Base-by-base conservation (phyloP, 2,329 filamentous ascomycete genomes). In the Chrysoporthe austroafricana region DNA sequence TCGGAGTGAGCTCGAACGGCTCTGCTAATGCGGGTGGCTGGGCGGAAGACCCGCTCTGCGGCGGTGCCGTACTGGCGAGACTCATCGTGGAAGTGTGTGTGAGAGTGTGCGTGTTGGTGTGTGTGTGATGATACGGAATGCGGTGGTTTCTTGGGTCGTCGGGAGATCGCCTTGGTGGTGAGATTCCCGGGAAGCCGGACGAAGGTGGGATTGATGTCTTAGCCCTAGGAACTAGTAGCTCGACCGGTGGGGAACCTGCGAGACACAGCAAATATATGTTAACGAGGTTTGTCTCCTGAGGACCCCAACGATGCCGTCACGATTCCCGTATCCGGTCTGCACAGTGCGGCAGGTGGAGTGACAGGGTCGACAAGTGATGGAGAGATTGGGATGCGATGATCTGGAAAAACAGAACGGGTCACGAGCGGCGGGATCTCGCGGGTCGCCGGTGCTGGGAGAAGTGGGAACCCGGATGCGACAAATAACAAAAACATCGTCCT, bases 31-130 rank as follows among this genome's bases (percentile, higher is more conserved):
- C 73, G 58, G 76, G 73, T n/a, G 72, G 63, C 66, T 72, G 67
- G 58, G 69, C 67, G 73, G 75, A 72, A 74, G 75, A 66, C 72
- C 71, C 71, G 73, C 75, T 69, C 63, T 72, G 72, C 61, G 68
- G 63, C 63, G 74, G 71, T 63, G 72, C 66, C 64, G 73, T 60
- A 26, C 70, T 69, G 52, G 74, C 73, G 43, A 75, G 69, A 66
- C 72, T 76, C 75, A 77, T 77, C 56, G 59, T 74, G 56, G 58
- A n/a, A 14, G 26, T 64, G n/a, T n/a, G 36, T 32, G 66, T 26
- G 39, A 46, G 62, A 61, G 36, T 44, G 26, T 26, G 26, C 2
- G 26, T 26, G 26, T 26, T 26, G 26, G 26, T 26, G 26, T 34
- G 14, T 43, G 46, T 48, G 42, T 46, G 48, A 39, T 21, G 39